phyloP scores from a whole-genome alignment of 2,329 filamentous ascomycete genomes.

The Cordyceps fumosorosea region DNA sequence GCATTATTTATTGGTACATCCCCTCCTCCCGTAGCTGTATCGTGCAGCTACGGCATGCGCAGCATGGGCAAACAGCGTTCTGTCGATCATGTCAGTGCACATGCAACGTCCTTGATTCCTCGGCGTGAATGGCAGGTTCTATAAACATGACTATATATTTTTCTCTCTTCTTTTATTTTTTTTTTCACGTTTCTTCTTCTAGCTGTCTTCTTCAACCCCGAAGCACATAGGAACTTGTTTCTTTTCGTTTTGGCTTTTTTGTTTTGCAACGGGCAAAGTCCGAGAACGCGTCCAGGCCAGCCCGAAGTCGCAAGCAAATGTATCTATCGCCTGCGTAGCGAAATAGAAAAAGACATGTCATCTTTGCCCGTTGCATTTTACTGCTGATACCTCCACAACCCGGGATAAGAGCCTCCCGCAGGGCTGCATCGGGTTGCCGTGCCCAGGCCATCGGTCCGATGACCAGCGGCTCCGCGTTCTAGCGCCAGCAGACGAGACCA shows the following conservation, averaged over 20 bases:
- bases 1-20: neutral
- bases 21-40: neutral
- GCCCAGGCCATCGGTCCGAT: neutral
- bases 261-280: neutral
- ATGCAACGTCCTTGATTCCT: neutral
- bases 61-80: neutral
- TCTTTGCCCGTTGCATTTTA: too few relatives aligned
- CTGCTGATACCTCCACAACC: neutral
- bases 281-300: neutral
- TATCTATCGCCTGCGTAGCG: too few relatives aligned
- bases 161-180: neutral
- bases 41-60: neutral
- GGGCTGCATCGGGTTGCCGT: constrained; percentile 5
- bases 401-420: neutral
- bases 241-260: neutral
- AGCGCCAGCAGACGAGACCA: neutral
- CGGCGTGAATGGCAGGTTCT: neutral
- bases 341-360: too few relatives aligned
- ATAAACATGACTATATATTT: neutral
- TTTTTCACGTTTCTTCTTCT: neutral
- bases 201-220: too few relatives aligned
- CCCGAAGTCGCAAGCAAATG: too few relatives aligned
- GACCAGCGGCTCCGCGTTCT: neutral
- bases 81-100: neutral
- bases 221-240: too few relatives aligned